Conservation (phyloP, 441 rosid species). For the Viola pubescens region DNA sequence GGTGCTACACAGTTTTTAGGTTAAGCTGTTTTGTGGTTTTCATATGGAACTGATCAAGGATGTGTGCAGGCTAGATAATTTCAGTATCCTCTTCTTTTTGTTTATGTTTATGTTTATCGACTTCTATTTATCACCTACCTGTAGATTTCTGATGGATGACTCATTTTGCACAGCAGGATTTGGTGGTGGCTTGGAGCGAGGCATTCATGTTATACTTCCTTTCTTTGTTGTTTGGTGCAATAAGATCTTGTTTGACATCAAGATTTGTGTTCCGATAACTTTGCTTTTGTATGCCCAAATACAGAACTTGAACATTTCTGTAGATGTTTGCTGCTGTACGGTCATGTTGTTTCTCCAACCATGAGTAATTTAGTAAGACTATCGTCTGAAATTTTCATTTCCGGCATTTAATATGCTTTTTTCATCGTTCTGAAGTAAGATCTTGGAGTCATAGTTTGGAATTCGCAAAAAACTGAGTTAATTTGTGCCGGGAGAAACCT, state of each 20-base stretch:
- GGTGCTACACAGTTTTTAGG: no score
- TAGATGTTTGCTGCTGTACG: neutral
- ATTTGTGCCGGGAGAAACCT: no score
- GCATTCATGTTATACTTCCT: neutral
- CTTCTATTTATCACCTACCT: neutral
- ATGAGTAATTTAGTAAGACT: neutral
- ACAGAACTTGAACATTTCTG: neutral
- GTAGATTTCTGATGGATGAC: neutral
- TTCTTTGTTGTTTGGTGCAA: neutral
- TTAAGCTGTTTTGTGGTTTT: no score
- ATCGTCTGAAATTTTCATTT: no score
- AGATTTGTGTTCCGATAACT: neutral
- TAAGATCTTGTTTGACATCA: neutral
- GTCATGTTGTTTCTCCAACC: neutral
- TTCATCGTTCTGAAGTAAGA: no score
- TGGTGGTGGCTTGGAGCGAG: neutral
- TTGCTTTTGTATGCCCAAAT: neutral
- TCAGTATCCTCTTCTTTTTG: neutral
- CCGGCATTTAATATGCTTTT: no score
- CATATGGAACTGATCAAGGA: no score
- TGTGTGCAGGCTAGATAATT: neutral
- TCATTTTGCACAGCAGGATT: conserved; percentile 5
- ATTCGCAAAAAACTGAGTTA: no score
- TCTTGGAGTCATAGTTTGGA: no score
- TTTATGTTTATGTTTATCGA: neutral